phyloP scores from a whole-genome alignment of 2,329 filamentous ascomycete species.

The Pseudohalonectria lignicola region DNA sequence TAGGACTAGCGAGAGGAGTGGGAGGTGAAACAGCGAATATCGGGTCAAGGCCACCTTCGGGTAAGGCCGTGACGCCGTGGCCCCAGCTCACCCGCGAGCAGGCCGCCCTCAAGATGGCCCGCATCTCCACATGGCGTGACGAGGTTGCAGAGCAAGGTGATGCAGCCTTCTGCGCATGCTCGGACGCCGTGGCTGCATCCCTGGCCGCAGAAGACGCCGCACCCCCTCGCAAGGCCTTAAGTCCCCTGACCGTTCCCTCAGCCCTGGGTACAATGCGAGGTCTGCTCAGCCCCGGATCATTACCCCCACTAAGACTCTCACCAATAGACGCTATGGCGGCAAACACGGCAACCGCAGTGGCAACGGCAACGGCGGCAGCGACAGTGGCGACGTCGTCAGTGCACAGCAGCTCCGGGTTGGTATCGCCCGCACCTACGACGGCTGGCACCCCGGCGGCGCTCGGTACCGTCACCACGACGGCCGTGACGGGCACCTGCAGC shows the following conservation, averaged over 20 bases:
- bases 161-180: conserved; percentile 19
- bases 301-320: no score
- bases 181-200: conserved; percentile 5
- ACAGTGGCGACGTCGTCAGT: conserved; percentile 1
- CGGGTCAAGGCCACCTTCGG: no score
- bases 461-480: no score
- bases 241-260: no score
- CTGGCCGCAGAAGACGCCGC: not conserved
- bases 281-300: no score
- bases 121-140: conserved; percentile 37
- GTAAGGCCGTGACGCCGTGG: conserved; percentile 7
- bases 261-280: no score
- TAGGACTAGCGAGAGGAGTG: not conserved
- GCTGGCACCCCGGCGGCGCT: no score
- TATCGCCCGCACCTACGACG: no score
- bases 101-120: conserved; percentile 13
- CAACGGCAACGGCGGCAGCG: not conserved
- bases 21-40: not conserved
- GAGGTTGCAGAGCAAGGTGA: conserved; percentile 29
- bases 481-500: no score
- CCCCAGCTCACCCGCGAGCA: conserved; percentile 4
- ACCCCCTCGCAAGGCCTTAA: no score
- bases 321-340: not conserved
- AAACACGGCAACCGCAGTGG: not conserved
- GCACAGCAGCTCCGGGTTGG: no score